Evolutionary conservation across 2,329 filamentous ascomycete species (phyloP), one percentile per base, ranked within the genome.

Genomic region (Beauveria caledonica): DNA sequence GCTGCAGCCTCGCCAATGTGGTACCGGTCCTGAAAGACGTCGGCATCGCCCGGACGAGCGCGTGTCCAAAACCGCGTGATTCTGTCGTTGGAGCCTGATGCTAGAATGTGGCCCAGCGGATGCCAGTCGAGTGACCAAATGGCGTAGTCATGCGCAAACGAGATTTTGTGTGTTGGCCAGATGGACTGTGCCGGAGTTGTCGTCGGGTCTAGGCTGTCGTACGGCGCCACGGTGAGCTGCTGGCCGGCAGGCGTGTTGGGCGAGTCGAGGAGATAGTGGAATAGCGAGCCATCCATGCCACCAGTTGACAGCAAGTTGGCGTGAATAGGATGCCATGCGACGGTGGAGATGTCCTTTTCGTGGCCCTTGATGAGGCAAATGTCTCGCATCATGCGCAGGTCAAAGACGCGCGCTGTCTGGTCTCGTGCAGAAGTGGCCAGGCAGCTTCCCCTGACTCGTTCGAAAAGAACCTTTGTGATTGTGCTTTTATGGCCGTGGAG

Each of bases 111-210:
- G 29, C 94, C 94, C 0, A 97, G 81, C 0, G 94, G 94, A 71
- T 99, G 94, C 92, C 94, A 99, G 76, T 97, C 92, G 54, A 99
- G 82, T 19, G 92, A 96, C 94, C 94, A 99, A 65, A 99, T 94
- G 19, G 92, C 91, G 71, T 92, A 95, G 66, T 96, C 90, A 72
- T 99, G 94, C 0, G 94, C 94, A 69, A 87, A 93, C 8, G 89
- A 85, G 36, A 97, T 77, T 68, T 86, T 88, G 77, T 97, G 93
- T 3, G 92, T 91, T 1, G 94, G 94, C 71, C 90, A 90, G 63
- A 99, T 90, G n/a, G 91, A 89, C 73, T 97, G 93, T 0, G 91
- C 86, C 0, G 92, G 87, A 0, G 90, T 88, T 53, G 88, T 90
- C 25, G 84, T 75, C 6, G 91, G 90, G 68, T 96, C 92, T 1